Evolutionary conservation across 2,329 filamentous ascomycete genomes (phyloP).

Genomic region (Diaporthe sp.): DNA sequence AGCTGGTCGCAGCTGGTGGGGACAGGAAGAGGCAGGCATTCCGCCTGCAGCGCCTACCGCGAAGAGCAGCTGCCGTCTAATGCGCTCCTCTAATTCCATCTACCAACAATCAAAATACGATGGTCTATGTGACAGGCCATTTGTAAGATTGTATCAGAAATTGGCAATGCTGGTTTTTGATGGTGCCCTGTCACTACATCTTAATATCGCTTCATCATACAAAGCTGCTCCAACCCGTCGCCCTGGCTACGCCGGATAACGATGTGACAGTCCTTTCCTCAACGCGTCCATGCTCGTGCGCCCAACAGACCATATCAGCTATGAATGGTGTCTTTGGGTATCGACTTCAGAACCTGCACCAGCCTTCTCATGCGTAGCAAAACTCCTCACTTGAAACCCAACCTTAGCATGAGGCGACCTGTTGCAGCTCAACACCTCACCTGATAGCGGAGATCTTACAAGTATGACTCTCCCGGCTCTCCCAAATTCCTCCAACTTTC

Average conservation of each 20-base stretch:
- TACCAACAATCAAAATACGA: no score
- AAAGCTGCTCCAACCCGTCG: not conserved
- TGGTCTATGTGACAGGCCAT: not conserved
- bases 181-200: not conserved
- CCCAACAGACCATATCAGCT: not conserved
- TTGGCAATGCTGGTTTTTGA: not conserved
- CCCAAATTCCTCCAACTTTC: slow-evolving; percentile 67
- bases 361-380: not conserved
- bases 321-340: not conserved
- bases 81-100: not conserved
- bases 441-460: not conserved
- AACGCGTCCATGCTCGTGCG: not conserved
- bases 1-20: not conserved
- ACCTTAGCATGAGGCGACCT: not conserved
- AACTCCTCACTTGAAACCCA: not conserved
- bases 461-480: slow-evolving; percentile 62
- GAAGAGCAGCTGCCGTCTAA: no score
- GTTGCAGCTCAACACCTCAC: not conserved
- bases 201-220: not conserved
- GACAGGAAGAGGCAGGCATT: not conserved
- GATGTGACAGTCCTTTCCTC: slow-evolving; percentile 1
- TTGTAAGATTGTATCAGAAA: no score
- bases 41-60: no score
- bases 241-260: not conserved
- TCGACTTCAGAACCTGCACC: not conserved